These are phyloP conservation scores for Amaranthus hypochondriacus DNA, from an alignment of 148 eudicot species.

Conservation along the genomic window DNA sequence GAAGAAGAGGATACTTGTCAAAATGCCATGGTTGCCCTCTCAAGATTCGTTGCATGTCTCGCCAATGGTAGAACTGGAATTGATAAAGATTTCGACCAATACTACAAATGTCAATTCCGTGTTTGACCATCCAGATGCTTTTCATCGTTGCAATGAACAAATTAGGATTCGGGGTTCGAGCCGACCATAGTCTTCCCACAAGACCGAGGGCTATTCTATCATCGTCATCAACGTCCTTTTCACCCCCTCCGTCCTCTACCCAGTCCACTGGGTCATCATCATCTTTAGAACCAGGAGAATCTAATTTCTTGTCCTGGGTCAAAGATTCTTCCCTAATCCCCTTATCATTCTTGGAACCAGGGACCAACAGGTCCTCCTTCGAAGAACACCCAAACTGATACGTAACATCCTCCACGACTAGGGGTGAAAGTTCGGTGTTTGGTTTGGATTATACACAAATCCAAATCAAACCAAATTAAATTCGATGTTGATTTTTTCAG, in stretches of 20 bases:
- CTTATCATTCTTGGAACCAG: too few relatives aligned
- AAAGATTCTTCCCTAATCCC: too few relatives aligned
- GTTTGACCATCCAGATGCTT: neutral
- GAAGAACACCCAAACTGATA: too few relatives aligned
- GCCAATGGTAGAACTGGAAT: neutral
- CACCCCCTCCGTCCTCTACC: neutral
- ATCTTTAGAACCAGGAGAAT: neutral
- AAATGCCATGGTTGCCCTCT: neutral
- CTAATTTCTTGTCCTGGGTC: neutral
- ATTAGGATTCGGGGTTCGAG: neutral
- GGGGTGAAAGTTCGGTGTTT: too few relatives aligned
- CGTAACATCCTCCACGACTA: too few relatives aligned
- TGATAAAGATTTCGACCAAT: neutral
- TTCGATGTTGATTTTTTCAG: too few relatives aligned
- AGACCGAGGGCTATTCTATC: neutral
- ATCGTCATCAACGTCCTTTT: neutral
- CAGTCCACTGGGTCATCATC: neutral
- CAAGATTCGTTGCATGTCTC: neutral
- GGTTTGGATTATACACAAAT: too few relatives aligned
- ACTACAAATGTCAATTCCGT: neutral
- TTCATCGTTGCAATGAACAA: neutral
- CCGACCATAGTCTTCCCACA: neutral
- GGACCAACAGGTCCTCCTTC: too few relatives aligned
- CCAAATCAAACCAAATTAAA: too few relatives aligned
- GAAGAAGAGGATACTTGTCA: neutral